Evolutionary conservation across 1,284 basidiomycete genomes (phyloP).

Genomic region (Rhodofomes roseus): DNA sequence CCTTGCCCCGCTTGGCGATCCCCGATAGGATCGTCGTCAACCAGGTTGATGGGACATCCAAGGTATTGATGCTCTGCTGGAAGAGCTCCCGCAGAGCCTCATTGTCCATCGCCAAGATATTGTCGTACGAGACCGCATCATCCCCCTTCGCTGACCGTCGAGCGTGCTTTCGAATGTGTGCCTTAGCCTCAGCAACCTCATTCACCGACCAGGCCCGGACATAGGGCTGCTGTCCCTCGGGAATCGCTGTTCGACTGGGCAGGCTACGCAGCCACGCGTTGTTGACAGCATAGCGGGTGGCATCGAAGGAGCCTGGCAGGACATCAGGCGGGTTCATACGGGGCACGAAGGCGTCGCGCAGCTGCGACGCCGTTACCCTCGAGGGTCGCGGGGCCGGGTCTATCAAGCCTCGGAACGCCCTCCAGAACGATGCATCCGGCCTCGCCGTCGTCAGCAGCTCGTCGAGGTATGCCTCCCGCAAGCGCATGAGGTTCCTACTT

Average conservation of each 20-base stretch:
- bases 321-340: background rate
- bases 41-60: slow-evolving; percentile 20
- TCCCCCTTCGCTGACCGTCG: slow-evolving; percentile 7
- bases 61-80: slow-evolving; percentile 15
- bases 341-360: background rate
- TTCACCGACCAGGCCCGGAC: slow-evolving; percentile 6
- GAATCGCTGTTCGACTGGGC: background rate
- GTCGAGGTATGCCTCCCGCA: background rate
- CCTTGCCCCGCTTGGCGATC: slow-evolving; percentile 21
- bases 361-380: background rate
- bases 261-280: background rate
- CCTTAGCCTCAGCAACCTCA: slow-evolving; percentile 17
- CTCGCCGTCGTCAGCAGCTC: background rate
- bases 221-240: background rate
- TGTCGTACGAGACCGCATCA: slow-evolving; percentile 8
- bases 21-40: slow-evolving; percentile 20
- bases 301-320: background rate
- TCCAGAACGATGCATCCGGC: background rate
- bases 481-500: background rate
- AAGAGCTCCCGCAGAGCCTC: slow-evolving; percentile 12
- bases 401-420: background rate
- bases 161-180: slow-evolving; percentile 4
- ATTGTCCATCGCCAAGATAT: slow-evolving; percentile 13
- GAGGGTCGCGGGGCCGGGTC: background rate
- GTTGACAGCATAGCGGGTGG: background rate